Percentiles rank a stretch among this genome's conserved stretches.
phyloP scores from a whole-genome alignment of 2,329 filamentous ascomycete species.

The Rhytidhysteron rufulum region DNA sequence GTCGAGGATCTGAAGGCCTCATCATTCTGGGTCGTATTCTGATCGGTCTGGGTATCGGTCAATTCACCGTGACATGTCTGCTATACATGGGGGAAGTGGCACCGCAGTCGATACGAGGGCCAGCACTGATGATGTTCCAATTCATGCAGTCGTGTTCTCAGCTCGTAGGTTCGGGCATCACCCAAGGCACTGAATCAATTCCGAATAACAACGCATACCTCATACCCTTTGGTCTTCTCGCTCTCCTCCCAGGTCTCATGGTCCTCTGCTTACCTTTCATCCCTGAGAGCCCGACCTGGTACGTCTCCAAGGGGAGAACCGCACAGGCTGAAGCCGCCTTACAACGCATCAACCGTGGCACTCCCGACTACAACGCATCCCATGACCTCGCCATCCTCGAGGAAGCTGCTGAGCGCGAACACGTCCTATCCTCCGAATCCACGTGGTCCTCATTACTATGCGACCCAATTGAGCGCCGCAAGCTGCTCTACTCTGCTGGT shows the following conservation, averaged over 20 bases:
- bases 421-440: conserved; percentile 22
- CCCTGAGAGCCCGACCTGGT: too few species aligned
- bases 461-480: conserved; percentile 46
- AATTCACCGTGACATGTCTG: conserved; percentile 34
- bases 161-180: conserved; percentile 35
- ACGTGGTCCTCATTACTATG: conserved; percentile 40
- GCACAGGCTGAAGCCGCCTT: too few species aligned
- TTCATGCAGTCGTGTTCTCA: conserved; percentile 37
- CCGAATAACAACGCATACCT: too few species aligned
- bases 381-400: conserved; percentile 21
- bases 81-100: conserved; percentile 39
- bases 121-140: conserved; percentile 39
- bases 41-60: conserved; percentile 35
- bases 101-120: conserved; percentile 35
- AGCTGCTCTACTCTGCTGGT: conserved; percentile 44
- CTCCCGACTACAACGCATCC: too few species aligned
- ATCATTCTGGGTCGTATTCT: too few species aligned
- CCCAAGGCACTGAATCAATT: conserved; percentile 37
- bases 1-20: conserved; percentile 45
- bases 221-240: too few species aligned
- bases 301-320: too few species aligned
- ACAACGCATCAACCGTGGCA: too few species aligned
- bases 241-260: too few species aligned
- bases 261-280: too few species aligned
- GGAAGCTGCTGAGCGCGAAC: conserved; percentile 18